phyloP scores from a whole-genome alignment of 352 stramenopile genomes.

The Phytophthora tubulina region DNA sequence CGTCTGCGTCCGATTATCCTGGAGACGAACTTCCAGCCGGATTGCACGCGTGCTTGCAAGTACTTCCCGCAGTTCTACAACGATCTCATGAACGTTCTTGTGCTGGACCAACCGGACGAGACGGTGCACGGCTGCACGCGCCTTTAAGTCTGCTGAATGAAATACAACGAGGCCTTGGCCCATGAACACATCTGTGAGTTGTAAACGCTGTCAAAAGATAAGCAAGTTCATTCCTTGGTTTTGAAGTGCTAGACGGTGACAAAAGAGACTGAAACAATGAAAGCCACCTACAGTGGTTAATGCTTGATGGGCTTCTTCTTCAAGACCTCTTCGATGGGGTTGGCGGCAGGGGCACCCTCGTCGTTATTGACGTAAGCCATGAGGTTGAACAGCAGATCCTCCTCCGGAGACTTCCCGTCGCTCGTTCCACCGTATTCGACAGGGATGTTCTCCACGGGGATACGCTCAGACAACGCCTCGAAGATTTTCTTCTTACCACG shows the following conservation, averaged over 20 bases:
- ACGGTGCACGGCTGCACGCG: conserved; percentile 54
- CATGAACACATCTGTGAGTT: background rate
- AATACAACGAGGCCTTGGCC: background rate
- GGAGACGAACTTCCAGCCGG: conserved; percentile 67
- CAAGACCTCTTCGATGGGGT: conserved; percentile 64
- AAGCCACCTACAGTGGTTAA: conserved; percentile 12
- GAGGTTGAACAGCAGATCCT: conserved; percentile 75
- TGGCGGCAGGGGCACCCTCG: conserved; percentile 53
- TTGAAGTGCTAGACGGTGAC: conserved; percentile 9
- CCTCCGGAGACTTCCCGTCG: conserved; percentile 69
- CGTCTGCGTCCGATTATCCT: conserved; percentile 55
- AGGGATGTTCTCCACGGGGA: conserved; percentile 82
- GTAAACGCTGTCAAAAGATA: background rate
- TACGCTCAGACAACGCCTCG: conserved; percentile 76
- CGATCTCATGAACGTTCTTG: conserved; percentile 65
- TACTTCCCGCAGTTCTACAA: conserved; percentile 68
- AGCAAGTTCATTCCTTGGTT: conserved; percentile 21
- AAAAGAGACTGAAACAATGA: conserved; percentile 2
- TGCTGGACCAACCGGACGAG: conserved; percentile 52
- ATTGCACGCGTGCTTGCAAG: conserved; percentile 64
- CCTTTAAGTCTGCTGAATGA: conserved; percentile 35
- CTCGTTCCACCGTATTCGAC: conserved; percentile 81
- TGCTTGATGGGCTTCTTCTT: conserved; percentile 60
- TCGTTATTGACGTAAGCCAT: conserved; percentile 84
- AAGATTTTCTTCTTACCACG: conserved; percentile 87